phyloP scores from a whole-genome alignment of 2,329 filamentous ascomycete genomes.

The Aspergillus sp. region DNA sequence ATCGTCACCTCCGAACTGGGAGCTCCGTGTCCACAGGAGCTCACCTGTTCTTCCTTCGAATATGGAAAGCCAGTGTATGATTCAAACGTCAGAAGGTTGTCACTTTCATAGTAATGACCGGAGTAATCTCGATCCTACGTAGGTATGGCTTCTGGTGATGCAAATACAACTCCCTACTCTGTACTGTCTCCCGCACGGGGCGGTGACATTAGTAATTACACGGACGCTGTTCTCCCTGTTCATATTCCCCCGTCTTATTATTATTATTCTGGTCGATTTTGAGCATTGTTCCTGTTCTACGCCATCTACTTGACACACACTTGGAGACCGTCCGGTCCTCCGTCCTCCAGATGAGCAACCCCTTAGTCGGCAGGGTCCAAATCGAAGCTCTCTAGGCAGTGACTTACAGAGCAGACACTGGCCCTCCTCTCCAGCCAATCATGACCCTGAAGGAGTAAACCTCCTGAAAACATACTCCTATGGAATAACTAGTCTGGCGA shows the following conservation, averaged over 20 bases:
- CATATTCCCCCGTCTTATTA: constrained; percentile 4
- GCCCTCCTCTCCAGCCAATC: too few relatives aligned
- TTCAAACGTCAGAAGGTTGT: too few relatives aligned
- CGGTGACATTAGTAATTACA: too few relatives aligned
- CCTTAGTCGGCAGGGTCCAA: background rate
- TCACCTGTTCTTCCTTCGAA: constrained; percentile 1
- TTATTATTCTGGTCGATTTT: constrained; percentile 8
- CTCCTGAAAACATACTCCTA: too few relatives aligned
- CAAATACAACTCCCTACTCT: background rate
- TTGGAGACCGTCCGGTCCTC: constrained; percentile 1
- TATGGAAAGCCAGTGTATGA: background rate
- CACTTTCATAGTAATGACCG: too few relatives aligned
- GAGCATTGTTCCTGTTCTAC: constrained; percentile 4
- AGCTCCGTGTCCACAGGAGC: constrained; percentile 16
- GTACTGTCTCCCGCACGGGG: background rate
- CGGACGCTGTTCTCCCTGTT: too few relatives aligned
- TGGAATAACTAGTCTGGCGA: background rate
- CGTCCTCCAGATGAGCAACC: background rate
- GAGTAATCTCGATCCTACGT: too few relatives aligned
- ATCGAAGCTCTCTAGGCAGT: too few relatives aligned
- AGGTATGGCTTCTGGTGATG: too few relatives aligned
- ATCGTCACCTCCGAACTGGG: constrained; percentile 15
- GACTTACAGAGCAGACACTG: too few relatives aligned
- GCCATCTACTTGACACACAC: constrained; percentile 17
- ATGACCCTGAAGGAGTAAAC: too few relatives aligned